Percentiles rank a stretch among this genome's conserved stretches.
Evolutionary conservation across 192 early-diverging fungal genomes (phyloP).

Genomic region (Gamsiella multidivaricata): DNA sequence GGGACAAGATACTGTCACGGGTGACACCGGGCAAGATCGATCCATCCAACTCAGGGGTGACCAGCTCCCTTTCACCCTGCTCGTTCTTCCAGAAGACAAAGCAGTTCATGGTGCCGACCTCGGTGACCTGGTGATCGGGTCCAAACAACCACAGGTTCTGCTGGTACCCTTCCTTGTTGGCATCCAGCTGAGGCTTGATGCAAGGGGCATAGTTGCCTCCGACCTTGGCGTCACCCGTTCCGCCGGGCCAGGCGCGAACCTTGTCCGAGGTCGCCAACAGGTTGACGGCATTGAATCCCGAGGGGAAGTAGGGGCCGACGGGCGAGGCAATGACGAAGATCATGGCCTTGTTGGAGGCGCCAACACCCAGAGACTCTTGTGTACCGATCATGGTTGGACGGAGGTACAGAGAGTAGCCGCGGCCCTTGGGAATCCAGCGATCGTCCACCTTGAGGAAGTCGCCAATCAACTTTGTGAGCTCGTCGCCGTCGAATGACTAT

Average conservation of each 20-base stretch:
- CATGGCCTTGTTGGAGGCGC: constrained; percentile 79
- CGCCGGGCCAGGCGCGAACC: constrained; percentile 95
- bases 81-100: constrained; percentile 92
- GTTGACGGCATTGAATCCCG: constrained; percentile 90
- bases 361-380: constrained; percentile 86
- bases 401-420: constrained; percentile 93
- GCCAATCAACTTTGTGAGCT: constrained; percentile 86
- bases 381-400: constrained; percentile 95
- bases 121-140: constrained; percentile 84
- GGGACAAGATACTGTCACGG: constrained; percentile 87
- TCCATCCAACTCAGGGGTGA: constrained; percentile 93
- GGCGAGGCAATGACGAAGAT: constrained; percentile 92
- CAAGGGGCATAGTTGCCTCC: constrained; percentile 91
- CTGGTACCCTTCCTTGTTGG: constrained; percentile 88
- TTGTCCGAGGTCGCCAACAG: constrained; percentile 87
- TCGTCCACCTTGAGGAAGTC: constrained; percentile 83
- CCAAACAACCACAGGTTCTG: constrained; percentile 98
- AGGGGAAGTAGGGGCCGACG: constrained; percentile 96
- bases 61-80: constrained; percentile 82
- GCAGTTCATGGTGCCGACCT: constrained; percentile 98
- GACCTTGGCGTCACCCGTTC: constrained; percentile 93
- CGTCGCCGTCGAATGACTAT: constrained; percentile 72
- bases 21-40: constrained; percentile 96
- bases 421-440: constrained; percentile 91
- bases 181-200: constrained; percentile 84